Percentiles rank a stretch among this genome's conserved stretches.
Conservation (phyloP, 2,329 filamentous ascomycete genomes). For the Aspergillus sp. region DNA sequence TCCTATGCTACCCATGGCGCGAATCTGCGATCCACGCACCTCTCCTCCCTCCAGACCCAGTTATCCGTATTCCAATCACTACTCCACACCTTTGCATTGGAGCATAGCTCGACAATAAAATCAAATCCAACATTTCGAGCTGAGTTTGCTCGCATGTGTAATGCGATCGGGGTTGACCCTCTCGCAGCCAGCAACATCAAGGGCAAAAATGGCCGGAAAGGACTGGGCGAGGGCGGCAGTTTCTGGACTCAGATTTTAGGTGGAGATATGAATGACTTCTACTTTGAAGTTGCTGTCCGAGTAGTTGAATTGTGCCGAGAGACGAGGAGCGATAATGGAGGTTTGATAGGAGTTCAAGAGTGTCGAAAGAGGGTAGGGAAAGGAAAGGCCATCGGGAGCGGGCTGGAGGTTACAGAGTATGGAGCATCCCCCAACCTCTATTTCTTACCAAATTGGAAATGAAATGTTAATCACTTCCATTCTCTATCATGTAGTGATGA, state of each 20-base stretch:
- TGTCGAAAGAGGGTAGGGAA: constrained; percentile 70
- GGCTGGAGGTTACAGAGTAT: constrained; percentile 73
- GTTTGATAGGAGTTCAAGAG: constrained; percentile 79
- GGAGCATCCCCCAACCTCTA: constrained; percentile 18
- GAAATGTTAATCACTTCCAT: not conserved
- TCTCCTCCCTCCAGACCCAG: constrained; percentile 82
- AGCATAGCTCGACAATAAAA: constrained; percentile 92
- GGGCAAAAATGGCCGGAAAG: constrained; percentile 44
- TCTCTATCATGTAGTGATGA: constrained; percentile 60
- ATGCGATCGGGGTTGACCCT: constrained; percentile 93
- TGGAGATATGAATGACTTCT: constrained; percentile 92
- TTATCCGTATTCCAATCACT: constrained; percentile 93
- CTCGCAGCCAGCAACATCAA: constrained; percentile 63
- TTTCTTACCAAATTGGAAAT: not conserved
- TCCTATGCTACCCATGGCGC: constrained; percentile 90
- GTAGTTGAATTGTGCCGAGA: constrained; percentile 89
- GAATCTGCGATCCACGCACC: constrained; percentile 77
- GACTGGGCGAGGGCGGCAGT: constrained; percentile 52
- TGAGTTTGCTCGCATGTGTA: constrained; percentile 97
- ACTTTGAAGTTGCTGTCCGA: constrained; percentile 93
- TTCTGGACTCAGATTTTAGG: constrained; percentile 93
- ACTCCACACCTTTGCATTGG: constrained; percentile 89
- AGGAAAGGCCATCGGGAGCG: constrained; percentile 68
- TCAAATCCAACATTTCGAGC: constrained; percentile 92
- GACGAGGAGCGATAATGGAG: constrained; percentile 86